These are phyloP conservation scores for Beauveria caledonica DNA, from an alignment of 2,329 filamentous ascomycete genomes.

Conservation along the genomic window DNA sequence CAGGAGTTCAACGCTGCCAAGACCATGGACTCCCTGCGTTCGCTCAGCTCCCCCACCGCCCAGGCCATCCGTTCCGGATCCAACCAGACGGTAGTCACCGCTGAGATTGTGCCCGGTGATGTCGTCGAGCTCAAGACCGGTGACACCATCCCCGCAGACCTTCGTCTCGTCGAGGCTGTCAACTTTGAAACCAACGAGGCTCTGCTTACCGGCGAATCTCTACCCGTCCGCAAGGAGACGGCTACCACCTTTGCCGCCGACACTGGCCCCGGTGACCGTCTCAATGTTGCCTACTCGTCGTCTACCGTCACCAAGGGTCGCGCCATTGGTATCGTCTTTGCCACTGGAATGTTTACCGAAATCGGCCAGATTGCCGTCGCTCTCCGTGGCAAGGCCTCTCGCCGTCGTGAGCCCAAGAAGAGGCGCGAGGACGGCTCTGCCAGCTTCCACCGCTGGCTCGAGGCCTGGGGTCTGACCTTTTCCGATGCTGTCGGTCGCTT, in stretches of 20 bases:
- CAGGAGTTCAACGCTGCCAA: conserved; percentile 40
- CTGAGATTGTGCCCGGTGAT: conserved; percentile 48
- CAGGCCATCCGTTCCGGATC: conserved; percentile 34
- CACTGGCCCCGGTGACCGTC: conserved; percentile 45
- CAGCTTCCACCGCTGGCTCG: conserved; percentile 22
- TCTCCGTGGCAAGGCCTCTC: conserved; percentile 31
- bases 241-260: conserved; percentile 32
- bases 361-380: conserved; percentile 51
- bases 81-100: conserved; percentile 29
- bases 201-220: conserved; percentile 55
- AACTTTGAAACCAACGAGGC: conserved; percentile 63
- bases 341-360: conserved; percentile 53
- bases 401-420: conserved; percentile 32
- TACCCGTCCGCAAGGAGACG: conserved; percentile 48
- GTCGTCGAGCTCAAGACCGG: conserved; percentile 46
- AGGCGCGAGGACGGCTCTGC: conserved; percentile 35
- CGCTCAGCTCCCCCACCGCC: conserved; percentile 35
- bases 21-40: conserved; percentile 40
- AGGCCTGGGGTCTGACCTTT: conserved; percentile 30
- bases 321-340: conserved; percentile 51
- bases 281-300: conserved; percentile 56
- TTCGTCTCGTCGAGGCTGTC: conserved; percentile 48
- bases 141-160: conserved; percentile 54
- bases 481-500: conserved; percentile 33
- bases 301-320: conserved; percentile 55